phyloP scores from a whole-genome alignment of 2,329 filamentous ascomycete genomes.

The Penicillium griseofulvum region DNA sequence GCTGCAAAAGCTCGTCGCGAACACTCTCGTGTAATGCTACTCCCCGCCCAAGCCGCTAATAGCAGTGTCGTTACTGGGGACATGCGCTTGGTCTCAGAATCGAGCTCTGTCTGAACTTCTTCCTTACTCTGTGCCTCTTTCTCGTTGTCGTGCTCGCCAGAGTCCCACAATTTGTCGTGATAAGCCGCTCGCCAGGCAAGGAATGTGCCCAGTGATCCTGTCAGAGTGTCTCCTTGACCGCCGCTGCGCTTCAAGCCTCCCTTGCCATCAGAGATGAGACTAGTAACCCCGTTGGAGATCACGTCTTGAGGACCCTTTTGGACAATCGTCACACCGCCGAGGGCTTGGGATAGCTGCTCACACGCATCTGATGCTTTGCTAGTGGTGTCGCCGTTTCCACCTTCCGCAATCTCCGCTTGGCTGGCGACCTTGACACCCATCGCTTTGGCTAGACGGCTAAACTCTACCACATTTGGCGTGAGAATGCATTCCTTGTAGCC shows the following conservation, averaged over 20 bases:
- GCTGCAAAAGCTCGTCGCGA: slow-evolving; percentile 83
- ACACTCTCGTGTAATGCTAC: slow-evolving; percentile 83
- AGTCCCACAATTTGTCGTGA: slow-evolving; percentile 74
- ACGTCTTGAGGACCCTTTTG: slow-evolving; percentile 84
- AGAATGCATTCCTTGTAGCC: slow-evolving; percentile 83
- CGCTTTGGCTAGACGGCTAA: slow-evolving; percentile 73
- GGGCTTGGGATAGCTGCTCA: slow-evolving; percentile 66
- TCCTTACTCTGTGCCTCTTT: slow-evolving; percentile 38
- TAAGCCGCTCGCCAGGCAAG: slow-evolving; percentile 87
- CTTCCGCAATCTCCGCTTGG: slow-evolving; percentile 38
- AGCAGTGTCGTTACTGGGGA: slow-evolving; percentile 60
- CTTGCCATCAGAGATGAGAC: slow-evolving; percentile 70
- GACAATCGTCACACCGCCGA: slow-evolving; percentile 86
- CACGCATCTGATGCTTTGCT: slow-evolving; percentile 59
- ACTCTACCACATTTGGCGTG: slow-evolving; percentile 94
- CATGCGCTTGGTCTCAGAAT: slow-evolving; percentile 55
- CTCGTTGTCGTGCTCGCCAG: slow-evolving; percentile 32
- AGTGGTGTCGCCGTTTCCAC: slow-evolving; percentile 40
- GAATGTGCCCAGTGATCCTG: slow-evolving; percentile 83
- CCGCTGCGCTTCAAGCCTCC: slow-evolving; percentile 88
- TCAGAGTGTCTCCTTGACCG: slow-evolving; percentile 93
- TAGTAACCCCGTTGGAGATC: slow-evolving; percentile 75
- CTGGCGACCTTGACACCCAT: slow-evolving; percentile 62
- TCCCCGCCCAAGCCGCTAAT: slow-evolving; percentile 81
- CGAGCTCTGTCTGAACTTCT: slow-evolving; percentile 41